Percentiles rank a stretch among this genome's conserved stretches.
phyloP scores from a whole-genome alignment of 2,329 filamentous ascomycete genomes.

The Clarireedia hainanense region DNA sequence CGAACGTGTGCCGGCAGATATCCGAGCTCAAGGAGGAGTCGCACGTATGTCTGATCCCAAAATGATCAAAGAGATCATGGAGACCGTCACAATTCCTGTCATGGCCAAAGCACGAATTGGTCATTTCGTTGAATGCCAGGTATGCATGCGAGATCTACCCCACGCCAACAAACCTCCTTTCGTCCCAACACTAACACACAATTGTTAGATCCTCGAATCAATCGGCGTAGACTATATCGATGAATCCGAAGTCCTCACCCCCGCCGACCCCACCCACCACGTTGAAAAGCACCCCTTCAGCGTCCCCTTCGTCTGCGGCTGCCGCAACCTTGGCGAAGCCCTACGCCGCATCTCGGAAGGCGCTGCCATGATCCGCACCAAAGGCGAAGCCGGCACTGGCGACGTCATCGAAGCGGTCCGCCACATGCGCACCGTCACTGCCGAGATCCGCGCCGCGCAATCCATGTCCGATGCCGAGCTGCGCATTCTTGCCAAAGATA shows the following conservation, averaged over 20 bases:
- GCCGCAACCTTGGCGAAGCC: slow-evolving; percentile 88
- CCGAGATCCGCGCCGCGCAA: slow-evolving; percentile 67
- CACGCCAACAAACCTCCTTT: no score
- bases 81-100: slow-evolving; percentile 89
- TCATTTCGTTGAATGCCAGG: slow-evolving; percentile 94
- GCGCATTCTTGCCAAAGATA: slow-evolving; percentile 70
- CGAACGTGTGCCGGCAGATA: slow-evolving; percentile 94
- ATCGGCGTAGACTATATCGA: slow-evolving; percentile 97
- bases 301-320: slow-evolving; percentile 92
- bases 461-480: slow-evolving; percentile 63
- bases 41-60: slow-evolving; percentile 93
- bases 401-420: slow-evolving; percentile 95
- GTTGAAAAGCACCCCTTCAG: slow-evolving; percentile 80
- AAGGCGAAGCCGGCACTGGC: slow-evolving; percentile 94
- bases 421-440: slow-evolving; percentile 87
- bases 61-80: slow-evolving; percentile 95
- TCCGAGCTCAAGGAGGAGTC: slow-evolving; percentile 84
- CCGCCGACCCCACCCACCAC: slow-evolving; percentile 83
- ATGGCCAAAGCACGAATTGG: slow-evolving; percentile 99
- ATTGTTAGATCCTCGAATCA: slow-evolving; percentile 73
- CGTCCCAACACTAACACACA: not conserved
- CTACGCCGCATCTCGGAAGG: slow-evolving; percentile 85
- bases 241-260: slow-evolving; percentile 94
- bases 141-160: slow-evolving; percentile 28
- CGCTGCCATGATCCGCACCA: slow-evolving; percentile 97